phyloP scores from a whole-genome alignment of 345 rosid species.

The Dovyalis caffra region DNA sequence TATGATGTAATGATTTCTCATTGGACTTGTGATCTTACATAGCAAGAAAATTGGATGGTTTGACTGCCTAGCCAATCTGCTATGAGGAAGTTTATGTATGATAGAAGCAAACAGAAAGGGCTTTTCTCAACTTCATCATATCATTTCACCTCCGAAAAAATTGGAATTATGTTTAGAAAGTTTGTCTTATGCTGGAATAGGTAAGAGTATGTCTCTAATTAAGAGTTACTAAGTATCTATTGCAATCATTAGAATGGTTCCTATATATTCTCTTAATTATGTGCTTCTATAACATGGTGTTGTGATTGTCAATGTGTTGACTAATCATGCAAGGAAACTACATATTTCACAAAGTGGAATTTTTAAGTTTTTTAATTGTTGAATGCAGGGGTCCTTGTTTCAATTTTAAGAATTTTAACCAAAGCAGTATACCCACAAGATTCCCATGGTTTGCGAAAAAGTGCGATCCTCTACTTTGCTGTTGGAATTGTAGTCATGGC shows the following conservation, averaged over 20 bases:
- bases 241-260: neutral
- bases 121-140: too few relatives aligned
- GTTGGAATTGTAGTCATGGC: constrained; percentile 74
- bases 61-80: too few relatives aligned
- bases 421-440: constrained; percentile 80
- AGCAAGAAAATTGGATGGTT: too few relatives aligned
- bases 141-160: too few relatives aligned
- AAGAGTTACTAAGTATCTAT: too few relatives aligned
- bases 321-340: neutral
- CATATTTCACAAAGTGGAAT: neutral
- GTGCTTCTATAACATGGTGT: neutral
- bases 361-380: constrained; percentile 5
- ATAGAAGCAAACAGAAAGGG: too few relatives aligned
- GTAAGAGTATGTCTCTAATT: neutral
- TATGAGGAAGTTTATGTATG: too few relatives aligned
- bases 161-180: neutral
- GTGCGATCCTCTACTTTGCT: constrained; percentile 76
- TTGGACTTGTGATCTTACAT: too few relatives aligned
- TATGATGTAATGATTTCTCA: too few relatives aligned
- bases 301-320: neutral
- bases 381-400: constrained; percentile 85
- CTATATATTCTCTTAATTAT: neutral
- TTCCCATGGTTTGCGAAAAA: constrained; percentile 62
- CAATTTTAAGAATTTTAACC: constrained; percentile 69
- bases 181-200: neutral